Percentiles rank a stretch among this genome's conserved stretches.
phyloP scores from a whole-genome alignment of 2,329 filamentous ascomycete genomes.

The Cytospora schulzeri region DNA sequence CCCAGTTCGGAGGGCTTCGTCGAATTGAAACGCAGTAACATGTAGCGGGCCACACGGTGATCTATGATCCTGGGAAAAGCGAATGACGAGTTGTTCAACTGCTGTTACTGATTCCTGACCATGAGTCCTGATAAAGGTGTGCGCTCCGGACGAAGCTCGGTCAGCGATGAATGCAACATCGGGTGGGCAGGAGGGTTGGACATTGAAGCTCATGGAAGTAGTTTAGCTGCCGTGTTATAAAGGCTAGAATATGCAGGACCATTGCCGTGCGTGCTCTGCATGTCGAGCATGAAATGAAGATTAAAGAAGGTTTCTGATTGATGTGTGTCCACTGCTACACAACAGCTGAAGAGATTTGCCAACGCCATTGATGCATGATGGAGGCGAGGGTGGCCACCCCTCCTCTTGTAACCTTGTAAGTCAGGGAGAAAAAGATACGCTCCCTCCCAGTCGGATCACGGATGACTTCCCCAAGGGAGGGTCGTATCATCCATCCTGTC shows the following conservation, averaged over 20 bases:
- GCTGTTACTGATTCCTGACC: not conserved
- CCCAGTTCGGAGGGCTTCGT: not conserved
- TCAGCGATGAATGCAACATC: slow-evolving; percentile 3
- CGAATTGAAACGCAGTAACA: slow-evolving; percentile 16
- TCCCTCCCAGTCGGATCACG: slow-evolving; percentile 4
- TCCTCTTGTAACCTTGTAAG: too few relatives aligned
- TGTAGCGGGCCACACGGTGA: slow-evolving; percentile 14
- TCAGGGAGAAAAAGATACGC: not conserved
- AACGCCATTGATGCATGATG: not conserved
- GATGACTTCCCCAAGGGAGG: slow-evolving; percentile 8
- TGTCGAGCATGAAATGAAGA: slow-evolving; percentile 10
- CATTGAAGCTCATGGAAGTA: slow-evolving; percentile 2
- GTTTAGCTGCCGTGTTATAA: slow-evolving; percentile 5
- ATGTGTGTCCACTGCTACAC: slow-evolving; percentile 5
- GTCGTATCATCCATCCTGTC: slow-evolving; percentile 18
- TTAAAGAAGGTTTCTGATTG: slow-evolving; percentile 16
- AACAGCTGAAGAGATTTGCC: not conserved
- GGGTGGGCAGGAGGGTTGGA: slow-evolving; percentile 2
- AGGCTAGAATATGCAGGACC: slow-evolving; percentile 18
- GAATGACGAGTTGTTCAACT: not conserved
- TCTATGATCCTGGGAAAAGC: slow-evolving; percentile 12
- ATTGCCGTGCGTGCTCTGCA: slow-evolving; percentile 5
- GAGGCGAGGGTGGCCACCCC: not conserved
- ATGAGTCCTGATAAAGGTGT: not conserved
- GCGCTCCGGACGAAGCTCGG: not conserved